These are phyloP conservation scores for Schizosaccharomyces lindneri DNA, from an alignment of 805 yeast genomes.

Conservation along the genomic window DNA sequence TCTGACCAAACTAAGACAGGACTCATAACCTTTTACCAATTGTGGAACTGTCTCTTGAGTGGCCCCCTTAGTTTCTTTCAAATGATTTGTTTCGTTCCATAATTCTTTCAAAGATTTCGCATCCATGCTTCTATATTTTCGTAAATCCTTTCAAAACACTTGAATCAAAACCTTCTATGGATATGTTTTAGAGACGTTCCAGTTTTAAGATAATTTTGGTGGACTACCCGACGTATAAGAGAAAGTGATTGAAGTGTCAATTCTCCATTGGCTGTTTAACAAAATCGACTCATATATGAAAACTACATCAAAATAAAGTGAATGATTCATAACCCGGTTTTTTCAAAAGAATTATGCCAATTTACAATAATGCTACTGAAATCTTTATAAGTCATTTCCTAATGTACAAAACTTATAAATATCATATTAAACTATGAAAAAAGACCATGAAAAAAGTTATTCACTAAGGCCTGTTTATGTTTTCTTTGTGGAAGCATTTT, in stretches of 20 bases:
- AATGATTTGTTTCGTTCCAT: not conserved
- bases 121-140: not conserved
- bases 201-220: too few species aligned
- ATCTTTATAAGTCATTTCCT: not conserved
- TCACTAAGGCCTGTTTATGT: not conserved
- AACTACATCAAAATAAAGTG: too few species aligned
- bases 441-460: not conserved
- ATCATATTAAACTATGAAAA: not conserved
- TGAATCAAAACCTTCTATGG: not conserved
- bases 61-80: not conserved
- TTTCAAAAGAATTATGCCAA: too few species aligned
- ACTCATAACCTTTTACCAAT: not conserved
- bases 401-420: not conserved
- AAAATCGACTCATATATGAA: too few species aligned
- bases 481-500: not conserved
- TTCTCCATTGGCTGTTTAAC: too few species aligned
- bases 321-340: too few species aligned
- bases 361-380: too few species aligned
- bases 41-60: not conserved
- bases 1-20: conserved; percentile 6
- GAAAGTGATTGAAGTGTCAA: too few species aligned
- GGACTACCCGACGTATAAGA: too few species aligned
- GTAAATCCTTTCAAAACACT: not conserved
- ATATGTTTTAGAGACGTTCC: too few species aligned
- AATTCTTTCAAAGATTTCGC: not conserved